Percentiles rank a stretch among this genome's conserved stretches.
Conservation (phyloP, 495 filamentous ascomycete species). For the Neurospora tetrasperma region DNA sequence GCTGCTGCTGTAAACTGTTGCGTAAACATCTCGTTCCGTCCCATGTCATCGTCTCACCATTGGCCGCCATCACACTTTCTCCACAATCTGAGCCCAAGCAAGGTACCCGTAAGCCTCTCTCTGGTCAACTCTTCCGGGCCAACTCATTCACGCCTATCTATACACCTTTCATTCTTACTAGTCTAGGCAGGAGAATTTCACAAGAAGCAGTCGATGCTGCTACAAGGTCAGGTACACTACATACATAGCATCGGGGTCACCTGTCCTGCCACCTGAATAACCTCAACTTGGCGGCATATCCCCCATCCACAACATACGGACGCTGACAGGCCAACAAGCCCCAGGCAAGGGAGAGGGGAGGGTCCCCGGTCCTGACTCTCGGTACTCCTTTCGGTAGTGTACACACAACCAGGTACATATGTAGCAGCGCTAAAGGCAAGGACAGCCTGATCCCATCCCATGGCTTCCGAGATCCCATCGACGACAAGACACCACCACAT, state of each 20-base stretch:
- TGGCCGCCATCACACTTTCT: not conserved
- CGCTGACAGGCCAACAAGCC: not conserved
- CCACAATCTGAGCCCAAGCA: not conserved
- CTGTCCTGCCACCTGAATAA: not conserved
- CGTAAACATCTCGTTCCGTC: not conserved
- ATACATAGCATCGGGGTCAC: not conserved
- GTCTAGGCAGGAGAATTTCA: not conserved
- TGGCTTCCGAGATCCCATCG: constrained; percentile 9
- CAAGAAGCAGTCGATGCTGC: not conserved
- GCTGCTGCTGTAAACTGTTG: not conserved
- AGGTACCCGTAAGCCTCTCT: not conserved
- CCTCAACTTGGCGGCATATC: not conserved
- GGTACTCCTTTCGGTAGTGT: not conserved
- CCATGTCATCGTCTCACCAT: not conserved
- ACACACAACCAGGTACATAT: no score
- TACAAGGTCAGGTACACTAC: not conserved
- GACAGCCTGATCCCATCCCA: not conserved
- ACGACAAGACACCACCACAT: constrained; percentile 3
- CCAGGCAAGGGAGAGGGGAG: not conserved
- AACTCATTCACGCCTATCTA: no score
- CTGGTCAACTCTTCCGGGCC: not conserved
- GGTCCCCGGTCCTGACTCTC: not conserved
- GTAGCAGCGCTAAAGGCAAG: not conserved
- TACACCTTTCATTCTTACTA: no score
- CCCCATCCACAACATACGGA: not conserved